Conservation (phyloP, 2,329 filamentous ascomycete species). For the Esteya vermicola region DNA sequence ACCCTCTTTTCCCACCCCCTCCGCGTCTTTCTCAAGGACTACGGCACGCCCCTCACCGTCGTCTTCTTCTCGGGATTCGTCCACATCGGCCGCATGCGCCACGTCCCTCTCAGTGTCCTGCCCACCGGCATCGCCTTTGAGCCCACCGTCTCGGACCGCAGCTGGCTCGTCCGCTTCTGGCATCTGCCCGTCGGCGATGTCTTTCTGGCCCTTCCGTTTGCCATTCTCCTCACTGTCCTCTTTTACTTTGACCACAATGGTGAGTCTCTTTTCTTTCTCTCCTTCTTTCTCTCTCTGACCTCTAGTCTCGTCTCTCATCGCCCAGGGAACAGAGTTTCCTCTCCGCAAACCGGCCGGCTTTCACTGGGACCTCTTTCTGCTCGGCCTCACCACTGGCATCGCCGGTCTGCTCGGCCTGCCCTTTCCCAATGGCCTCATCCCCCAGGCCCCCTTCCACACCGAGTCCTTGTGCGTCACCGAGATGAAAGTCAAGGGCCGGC, state of each 20-base stretch:
- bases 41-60: constrained; percentile 69
- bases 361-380: constrained; percentile 73
- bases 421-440: constrained; percentile 72
- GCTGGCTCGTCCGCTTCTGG: constrained; percentile 76
- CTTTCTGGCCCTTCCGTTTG: constrained; percentile 80
- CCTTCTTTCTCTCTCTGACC: constrained; percentile 1
- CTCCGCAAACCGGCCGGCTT: constrained; percentile 70
- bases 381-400: constrained; percentile 63
- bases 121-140: constrained; percentile 67
- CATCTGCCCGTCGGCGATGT: constrained; percentile 57
- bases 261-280: constrained; percentile 19
- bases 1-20: constrained; percentile 61
- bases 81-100: constrained; percentile 69
- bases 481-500: constrained; percentile 32
- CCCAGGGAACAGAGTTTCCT: constrained; percentile 71
- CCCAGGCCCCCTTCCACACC: constrained; percentile 73
- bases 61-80: constrained; percentile 87
- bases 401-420: constrained; percentile 65
- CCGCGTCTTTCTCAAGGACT: constrained; percentile 76
- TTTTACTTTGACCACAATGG: constrained; percentile 89
- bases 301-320: constrained; percentile 65
- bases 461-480: constrained; percentile 61
- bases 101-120: constrained; percentile 53
- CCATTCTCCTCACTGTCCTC: constrained; percentile 64
- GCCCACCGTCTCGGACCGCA: constrained; percentile 53